Conservation (phyloP, 495 filamentous ascomycete species). For the Neurospora sp. region DNA sequence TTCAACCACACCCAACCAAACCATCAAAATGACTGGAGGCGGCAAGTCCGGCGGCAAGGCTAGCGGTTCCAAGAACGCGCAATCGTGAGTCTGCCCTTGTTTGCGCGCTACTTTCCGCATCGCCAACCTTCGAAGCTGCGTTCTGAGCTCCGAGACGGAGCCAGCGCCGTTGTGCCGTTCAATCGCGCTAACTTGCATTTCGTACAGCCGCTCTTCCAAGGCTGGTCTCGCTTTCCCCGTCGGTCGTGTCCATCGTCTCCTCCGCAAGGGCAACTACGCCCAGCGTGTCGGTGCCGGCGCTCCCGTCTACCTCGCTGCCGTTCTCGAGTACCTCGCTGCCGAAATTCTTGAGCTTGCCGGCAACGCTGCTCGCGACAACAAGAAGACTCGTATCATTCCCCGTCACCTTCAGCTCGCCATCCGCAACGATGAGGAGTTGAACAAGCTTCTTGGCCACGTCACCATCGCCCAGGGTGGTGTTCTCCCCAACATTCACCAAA, state of each 20-base stretch:
- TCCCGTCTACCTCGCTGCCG: slow-evolving; percentile 94
- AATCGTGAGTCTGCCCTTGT: slow-evolving; percentile 61
- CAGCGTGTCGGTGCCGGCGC: slow-evolving; percentile 99
- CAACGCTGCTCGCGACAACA: slow-evolving; percentile 98
- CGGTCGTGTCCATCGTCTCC: slow-evolving; percentile 98
- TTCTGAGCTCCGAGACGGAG: neutral
- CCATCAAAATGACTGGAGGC: slow-evolving; percentile 90
- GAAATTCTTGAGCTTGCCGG: slow-evolving; percentile 98
- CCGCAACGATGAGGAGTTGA: slow-evolving; percentile 99
- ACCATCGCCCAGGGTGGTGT: slow-evolving; percentile 99
- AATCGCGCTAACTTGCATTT: slow-evolving; percentile 24
- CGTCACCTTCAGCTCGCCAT: slow-evolving; percentile 99
- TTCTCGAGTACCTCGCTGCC: slow-evolving; percentile 96
- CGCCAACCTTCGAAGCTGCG: slow-evolving; percentile 3
- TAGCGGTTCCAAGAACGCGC: slow-evolving; percentile 90
- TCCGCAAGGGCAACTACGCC: slow-evolving; percentile 99
- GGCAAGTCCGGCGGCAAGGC: slow-evolving; percentile 99
- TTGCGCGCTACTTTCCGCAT: slow-evolving; percentile 5
- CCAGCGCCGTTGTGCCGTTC: slow-evolving; percentile 18
- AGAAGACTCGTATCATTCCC: slow-evolving; percentile 99
- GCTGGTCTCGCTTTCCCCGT: slow-evolving; percentile 98
- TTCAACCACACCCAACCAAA: slow-evolving; percentile 25
- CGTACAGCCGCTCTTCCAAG: slow-evolving; percentile 87
- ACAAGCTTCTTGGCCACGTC: slow-evolving; percentile 98
- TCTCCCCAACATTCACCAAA: slow-evolving; percentile 96